Evolutionary conservation across 257 asterid species (phyloP), one percentile per base, ranked within the genome.

Genomic region (Nyctanthes arbortristis): DNA sequence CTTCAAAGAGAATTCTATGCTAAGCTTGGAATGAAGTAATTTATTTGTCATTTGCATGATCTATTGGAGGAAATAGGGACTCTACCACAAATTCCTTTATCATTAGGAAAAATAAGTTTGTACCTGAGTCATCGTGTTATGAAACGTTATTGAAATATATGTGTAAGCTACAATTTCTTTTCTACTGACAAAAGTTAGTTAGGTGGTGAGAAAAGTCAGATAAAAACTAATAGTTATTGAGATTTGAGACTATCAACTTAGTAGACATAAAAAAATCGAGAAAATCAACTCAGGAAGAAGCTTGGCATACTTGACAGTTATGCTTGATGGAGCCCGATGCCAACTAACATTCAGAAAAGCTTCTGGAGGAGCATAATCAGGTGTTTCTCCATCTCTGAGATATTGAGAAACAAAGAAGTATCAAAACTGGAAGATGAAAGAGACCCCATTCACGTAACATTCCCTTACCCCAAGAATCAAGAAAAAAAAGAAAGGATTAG

Each of bases 311-410:
- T 89, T 93, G 62, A 84, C 60, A 28, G 85, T 86, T 55, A 84
- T 79, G 69, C 86, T 81, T 72, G 88, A 77, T 57, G 91, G 80
- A 55, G 93, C 94, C 61, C 69, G 80, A 69, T 93, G 83, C 99
- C 99, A 93, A 73, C 96, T 89, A 63, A 73, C 90, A 75, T 93
- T 93, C 69, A 93, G 82, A 71, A 86, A 80, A 75, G 97, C 96
- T 82, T 93, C 99, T 29, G 99, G 99, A 11, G 99, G 97, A 78
- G 96, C 87, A 82, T 93, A 93, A 35, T 81, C 95, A 31, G 85
- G 81, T 18, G 99, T 93, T 75, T 93, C 97, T 78, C 91, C 99
- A 39, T 87, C 90, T 66, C 99, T 94, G 79, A 20, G 32, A 52
- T 60, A 76, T 14, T 64, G 56, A 24, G 69, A 33, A 68, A 75